Evolutionary conservation across 2,329 filamentous ascomycete species (phyloP).

Genomic region (Aspergillus luchuensis): DNA sequence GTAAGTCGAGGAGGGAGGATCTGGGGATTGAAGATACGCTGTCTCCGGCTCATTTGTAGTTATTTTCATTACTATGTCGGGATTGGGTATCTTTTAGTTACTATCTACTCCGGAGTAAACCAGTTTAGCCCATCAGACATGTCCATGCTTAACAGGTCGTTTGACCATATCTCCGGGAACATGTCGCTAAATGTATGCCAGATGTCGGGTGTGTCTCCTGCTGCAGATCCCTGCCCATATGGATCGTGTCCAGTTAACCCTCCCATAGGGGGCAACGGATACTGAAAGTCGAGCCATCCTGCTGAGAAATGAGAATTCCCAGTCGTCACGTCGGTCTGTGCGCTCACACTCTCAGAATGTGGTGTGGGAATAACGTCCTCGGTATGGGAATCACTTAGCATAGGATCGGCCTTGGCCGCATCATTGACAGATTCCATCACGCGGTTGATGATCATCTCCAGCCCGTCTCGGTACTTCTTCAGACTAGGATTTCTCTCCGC

Average conservation of each 20-base stretch:
- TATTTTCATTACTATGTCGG: too few relatives aligned
- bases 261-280: not conserved
- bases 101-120: not conserved
- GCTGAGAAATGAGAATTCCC: not conserved
- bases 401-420: not conserved
- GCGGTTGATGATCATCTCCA: slow-evolving; percentile 23
- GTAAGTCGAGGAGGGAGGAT: slow-evolving; percentile 21
- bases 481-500: slow-evolving; percentile 24
- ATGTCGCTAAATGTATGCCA: not conserved
- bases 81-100: too few relatives aligned
- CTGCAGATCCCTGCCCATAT: too few relatives aligned
- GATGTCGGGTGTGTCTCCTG: not conserved
- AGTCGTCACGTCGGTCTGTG: not conserved
- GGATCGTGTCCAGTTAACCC: not conserved
- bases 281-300: not conserved
- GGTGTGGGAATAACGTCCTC: not conserved
- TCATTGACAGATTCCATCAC: slow-evolving; percentile 20
- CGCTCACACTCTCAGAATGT: not conserved
- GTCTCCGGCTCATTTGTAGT: slow-evolving; percentile 19
- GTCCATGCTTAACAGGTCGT: not conserved
- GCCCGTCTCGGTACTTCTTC: slow-evolving; percentile 23
- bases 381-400: not conserved
- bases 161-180: not conserved
- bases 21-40: slow-evolving; percentile 24
- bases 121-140: not conserved